A percentile compares a stretch with the other conserved stretches of the same genome.
Conservation (phyloP, 192 early-diverging fungal species). For the Backusella luteola region DNA sequence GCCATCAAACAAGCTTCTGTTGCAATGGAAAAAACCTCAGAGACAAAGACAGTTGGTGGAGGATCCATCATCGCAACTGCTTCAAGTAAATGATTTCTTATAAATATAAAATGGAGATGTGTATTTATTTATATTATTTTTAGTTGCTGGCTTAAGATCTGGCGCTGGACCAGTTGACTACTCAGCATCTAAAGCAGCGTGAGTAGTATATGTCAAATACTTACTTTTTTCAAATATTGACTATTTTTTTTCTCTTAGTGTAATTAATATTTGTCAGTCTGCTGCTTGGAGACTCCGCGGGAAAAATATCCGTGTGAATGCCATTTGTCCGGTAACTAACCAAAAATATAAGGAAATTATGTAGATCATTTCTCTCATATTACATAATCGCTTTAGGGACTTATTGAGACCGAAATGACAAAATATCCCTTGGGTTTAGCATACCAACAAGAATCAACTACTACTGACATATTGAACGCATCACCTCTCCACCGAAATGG, state of each 20-base stretch:
- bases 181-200: conserved; percentile 54
- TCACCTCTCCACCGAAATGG: conserved; percentile 43
- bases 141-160: conserved; percentile 45
- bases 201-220: background rate
- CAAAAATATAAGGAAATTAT: background rate
- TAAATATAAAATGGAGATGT: background rate
- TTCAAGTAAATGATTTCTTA: conserved; percentile 26
- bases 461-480: background rate
- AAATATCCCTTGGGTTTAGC: conserved; percentile 38
- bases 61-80: conserved; percentile 52
- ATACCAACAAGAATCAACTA: background rate
- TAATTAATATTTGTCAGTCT: conserved; percentile 45
- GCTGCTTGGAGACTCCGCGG: conserved; percentile 35
- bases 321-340: conserved; percentile 44
- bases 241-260: conserved; percentile 5
- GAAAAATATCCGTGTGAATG: conserved; percentile 48
- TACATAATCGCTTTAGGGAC: conserved; percentile 18
- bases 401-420: conserved; percentile 57
- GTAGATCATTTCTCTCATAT: background rate
- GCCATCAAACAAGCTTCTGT: conserved; percentile 42
- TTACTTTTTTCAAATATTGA: background rate
- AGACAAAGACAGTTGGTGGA: conserved; percentile 23
- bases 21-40: conserved; percentile 36
- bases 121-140: background rate
- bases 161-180: conserved; percentile 47